Evolutionary conservation across 176 grass and related monocot genomes (phyloP).

Genomic region (Raddia distichophylla): DNA sequence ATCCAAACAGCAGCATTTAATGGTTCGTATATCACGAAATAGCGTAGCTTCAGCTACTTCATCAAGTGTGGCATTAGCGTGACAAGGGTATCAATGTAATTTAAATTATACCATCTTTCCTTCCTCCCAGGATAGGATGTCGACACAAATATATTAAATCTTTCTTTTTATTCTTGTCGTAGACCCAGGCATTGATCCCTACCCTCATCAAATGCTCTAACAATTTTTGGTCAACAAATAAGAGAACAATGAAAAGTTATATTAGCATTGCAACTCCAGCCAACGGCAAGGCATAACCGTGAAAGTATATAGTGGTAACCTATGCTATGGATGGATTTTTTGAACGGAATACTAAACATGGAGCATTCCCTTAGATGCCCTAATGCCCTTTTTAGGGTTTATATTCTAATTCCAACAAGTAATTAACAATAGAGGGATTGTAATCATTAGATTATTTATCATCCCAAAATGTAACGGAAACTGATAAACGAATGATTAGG

Average conservation of each 20-base stretch:
- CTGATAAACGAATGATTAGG: background rate
- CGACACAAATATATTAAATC: background rate
- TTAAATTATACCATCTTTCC: background rate
- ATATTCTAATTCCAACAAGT: slow-evolving; percentile 1
- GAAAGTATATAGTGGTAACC: background rate
- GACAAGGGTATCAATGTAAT: slow-evolving; percentile 21
- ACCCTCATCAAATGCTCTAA: background rate
- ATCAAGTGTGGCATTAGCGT: background rate
- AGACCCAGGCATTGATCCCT: background rate
- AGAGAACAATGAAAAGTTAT: background rate
- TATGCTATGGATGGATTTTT: slow-evolving; percentile 3
- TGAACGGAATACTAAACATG: background rate
- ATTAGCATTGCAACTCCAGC: background rate
- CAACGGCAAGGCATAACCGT: background rate
- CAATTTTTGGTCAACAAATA: slow-evolving; percentile 5
- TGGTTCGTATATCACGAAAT: background rate
- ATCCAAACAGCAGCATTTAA: background rate
- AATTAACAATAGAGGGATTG: slow-evolving; percentile 4
- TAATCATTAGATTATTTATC: background rate
- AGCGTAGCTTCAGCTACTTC: background rate
- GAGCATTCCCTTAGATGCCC: background rate
- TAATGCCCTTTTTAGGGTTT: slow-evolving; percentile 24
- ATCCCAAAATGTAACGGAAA: background rate
- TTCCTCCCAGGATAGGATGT: background rate
- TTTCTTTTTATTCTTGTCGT: background rate